Evolutionary conservation across 805 yeast species (phyloP).

Genomic region (Soucietia sequanensis): DNA sequence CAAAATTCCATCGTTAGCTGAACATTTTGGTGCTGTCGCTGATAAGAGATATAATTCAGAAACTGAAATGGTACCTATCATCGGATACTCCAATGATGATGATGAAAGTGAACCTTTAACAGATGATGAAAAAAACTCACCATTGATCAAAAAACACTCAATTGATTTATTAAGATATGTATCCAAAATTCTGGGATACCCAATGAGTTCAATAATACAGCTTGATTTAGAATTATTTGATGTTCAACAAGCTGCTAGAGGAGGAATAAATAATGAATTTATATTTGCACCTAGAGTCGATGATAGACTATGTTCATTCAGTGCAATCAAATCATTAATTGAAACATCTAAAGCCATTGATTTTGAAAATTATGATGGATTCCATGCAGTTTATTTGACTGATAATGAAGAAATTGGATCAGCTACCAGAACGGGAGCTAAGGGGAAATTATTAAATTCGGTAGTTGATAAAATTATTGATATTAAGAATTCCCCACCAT

Average conservation of each 20-base stretch:
- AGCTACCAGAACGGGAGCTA: conserved; percentile 38
- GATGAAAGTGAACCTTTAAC: conserved; percentile 16
- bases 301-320: conserved; percentile 41
- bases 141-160: conserved; percentile 30
- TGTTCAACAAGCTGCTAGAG: conserved; percentile 33
- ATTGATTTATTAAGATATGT: conserved; percentile 31
- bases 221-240: conserved; percentile 39
- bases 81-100: conserved; percentile 21
- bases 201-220: conserved; percentile 23
- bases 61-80: conserved; percentile 39
- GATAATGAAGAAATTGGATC: conserved; percentile 45
- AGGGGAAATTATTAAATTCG: conserved; percentile 29
- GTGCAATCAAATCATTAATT: conserved; percentile 33
- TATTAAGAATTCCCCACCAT: conserved; percentile 1
- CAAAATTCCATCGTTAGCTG: conserved; percentile 39
- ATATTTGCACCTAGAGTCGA: conserved; percentile 40
- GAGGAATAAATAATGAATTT: conserved; percentile 37
- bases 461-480: conserved; percentile 11
- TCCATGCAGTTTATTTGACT: conserved; percentile 31
- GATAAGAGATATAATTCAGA: conserved; percentile 31
- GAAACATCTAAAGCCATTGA: conserved; percentile 9
- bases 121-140: conserved; percentile 25
- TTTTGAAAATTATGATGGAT: conserved; percentile 23
- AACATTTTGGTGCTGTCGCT: conserved; percentile 31
- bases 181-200: conserved; percentile 18